Base-by-base conservation (phyloP, 2,329 filamentous ascomycete genomes). In the Alternaria viburni region DNA sequence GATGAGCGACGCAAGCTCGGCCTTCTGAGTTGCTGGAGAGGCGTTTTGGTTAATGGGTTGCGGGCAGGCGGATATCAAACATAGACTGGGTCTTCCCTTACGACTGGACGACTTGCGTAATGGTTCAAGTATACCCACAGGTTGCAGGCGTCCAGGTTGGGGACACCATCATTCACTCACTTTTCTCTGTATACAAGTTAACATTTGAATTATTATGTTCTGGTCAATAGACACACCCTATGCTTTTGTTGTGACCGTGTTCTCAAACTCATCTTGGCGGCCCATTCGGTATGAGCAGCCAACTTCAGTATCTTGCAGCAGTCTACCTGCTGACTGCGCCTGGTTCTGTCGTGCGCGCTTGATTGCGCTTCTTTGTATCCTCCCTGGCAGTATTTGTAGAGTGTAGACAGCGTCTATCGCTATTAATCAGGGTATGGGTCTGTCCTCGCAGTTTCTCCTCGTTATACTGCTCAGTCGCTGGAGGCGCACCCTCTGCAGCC, bases 401-500 rank as follows among this genome's bases (percentile, higher is more conserved):
- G 15, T 26, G 11, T 45, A 15, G n/a, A 45, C 15, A 19, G 28
- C 43, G 21, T 12, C 41, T 25, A 46, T 46, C 19, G n/a, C 54
- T 25, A 30, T 49, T 30, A 11, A 41, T 44, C 10, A 23, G 49
- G 23, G 21, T 45, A 23, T 19, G 21, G 32, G 11, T 17, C 59
- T 15, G 30, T 54, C 5, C 23, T 54, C 23, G 36, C 52, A 26
- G 6, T 23, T 25, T 17, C n/a, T 25, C 41, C 30, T 63, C 32
- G 56, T 57, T 15, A 12, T 26, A 15, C 44, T n/a, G 49, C 65
- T 78, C 76, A 97, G 79, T 97, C 94, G 75, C 89, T 91, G 50
- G 93, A 97, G 15, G 92, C 88, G 80, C 95, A 98, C 1, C 95
- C 95, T 75, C 92, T 86, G 80, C 96, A 99, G 9, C 96, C 96